These are phyloP conservation scores for Dactylellina cionopaga DNA, from an alignment of 2,329 filamentous ascomycete species.

Conservation along the genomic window DNA sequence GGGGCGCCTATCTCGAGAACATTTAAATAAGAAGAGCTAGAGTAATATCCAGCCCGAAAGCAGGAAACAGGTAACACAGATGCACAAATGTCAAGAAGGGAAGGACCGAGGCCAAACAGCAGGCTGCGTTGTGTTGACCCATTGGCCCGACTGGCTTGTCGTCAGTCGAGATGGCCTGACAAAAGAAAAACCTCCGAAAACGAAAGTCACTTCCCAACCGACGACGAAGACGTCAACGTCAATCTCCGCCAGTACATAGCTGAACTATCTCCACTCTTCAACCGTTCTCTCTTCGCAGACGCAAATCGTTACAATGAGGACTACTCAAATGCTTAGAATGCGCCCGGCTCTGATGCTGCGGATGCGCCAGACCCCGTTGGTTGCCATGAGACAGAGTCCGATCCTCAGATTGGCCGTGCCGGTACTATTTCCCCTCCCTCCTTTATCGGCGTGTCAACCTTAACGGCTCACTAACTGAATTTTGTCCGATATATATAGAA, in stretches of 20 bases:
- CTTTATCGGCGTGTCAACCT: not conserved
- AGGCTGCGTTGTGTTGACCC: conserved; percentile 45
- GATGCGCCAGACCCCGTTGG: conserved; percentile 42
- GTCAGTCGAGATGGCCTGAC: conserved; percentile 46
- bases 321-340: conserved; percentile 41
- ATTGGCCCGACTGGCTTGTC: conserved; percentile 38
- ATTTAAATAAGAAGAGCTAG: too few relatives aligned
- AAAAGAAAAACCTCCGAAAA: conserved; percentile 49
- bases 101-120: too few relatives aligned
- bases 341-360: conserved; percentile 43
- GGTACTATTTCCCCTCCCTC: conserved; percentile 1
- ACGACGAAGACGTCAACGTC: conserved; percentile 9
- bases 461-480: conserved; percentile 1
- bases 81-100: too few relatives aligned
- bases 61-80: too few relatives aligned
- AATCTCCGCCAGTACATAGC: conserved; percentile 13
- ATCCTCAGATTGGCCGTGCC: conserved; percentile 51
- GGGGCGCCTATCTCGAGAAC: too few relatives aligned
- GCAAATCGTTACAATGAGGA: conserved; percentile 23
- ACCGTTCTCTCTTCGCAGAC: not conserved
- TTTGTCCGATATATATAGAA: conserved; percentile 51
- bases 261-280: conserved; percentile 44
- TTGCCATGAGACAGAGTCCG: conserved; percentile 42
- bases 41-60: too few relatives aligned
- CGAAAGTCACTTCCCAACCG: conserved; percentile 21